Conservation (phyloP, 208 protist genomes). For the Wallacemonas sp. region DNA sequence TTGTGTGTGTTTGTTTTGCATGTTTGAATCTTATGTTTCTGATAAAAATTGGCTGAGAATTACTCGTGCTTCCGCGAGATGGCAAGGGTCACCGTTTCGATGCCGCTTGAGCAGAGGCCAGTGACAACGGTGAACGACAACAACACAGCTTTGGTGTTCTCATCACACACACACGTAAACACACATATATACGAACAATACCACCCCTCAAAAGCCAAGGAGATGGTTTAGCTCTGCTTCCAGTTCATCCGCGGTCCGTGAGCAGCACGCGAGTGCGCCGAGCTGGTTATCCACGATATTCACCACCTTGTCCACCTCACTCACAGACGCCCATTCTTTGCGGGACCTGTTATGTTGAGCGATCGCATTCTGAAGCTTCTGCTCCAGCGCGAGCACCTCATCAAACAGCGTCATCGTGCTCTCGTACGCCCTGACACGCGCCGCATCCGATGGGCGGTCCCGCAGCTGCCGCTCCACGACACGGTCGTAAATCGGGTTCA, state of each 20-base stretch:
- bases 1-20: conserved; percentile 1
- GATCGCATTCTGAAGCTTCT: conserved; percentile 48
- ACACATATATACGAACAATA: too few species aligned
- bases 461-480: conserved; percentile 31
- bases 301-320: conserved; percentile 53
- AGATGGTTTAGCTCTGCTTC: conserved; percentile 65
- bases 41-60: too few species aligned
- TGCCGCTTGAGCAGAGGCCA: too few species aligned
- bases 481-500: conserved; percentile 53
- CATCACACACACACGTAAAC: too few species aligned
- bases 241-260: conserved; percentile 39
- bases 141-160: too few species aligned
- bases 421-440: conserved; percentile 46
- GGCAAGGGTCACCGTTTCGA: too few species aligned
- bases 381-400: conserved; percentile 58
- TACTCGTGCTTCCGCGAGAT: too few species aligned
- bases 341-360: conserved; percentile 60
- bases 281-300: conserved; percentile 67
- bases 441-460: conserved; percentile 31
- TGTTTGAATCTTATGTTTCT: too few species aligned
- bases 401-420: conserved; percentile 65
- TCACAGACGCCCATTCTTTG: conserved; percentile 8
- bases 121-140: too few species aligned
- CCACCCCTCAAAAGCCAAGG: conserved; percentile 38
- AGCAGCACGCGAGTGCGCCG: conserved; percentile 54